Percentiles rank a stretch among this genome's conserved stretches.
Evolutionary conservation across 768 basidiomycete species (phyloP).

Genomic region (Rhizopogon vesiculosus): DNA sequence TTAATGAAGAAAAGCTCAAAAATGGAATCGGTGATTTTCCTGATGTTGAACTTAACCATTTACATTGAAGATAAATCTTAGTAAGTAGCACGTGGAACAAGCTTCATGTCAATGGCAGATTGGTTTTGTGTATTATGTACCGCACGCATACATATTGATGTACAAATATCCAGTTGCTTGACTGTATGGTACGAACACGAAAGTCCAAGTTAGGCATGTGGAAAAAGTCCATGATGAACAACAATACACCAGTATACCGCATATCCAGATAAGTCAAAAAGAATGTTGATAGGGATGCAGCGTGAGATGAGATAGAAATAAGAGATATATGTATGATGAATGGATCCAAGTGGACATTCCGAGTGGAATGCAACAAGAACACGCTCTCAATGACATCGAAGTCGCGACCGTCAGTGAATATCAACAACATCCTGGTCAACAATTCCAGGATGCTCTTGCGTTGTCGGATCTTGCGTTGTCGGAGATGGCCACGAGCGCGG

Average conservation of each 20-base stretch:
- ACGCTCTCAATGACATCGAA: not conserved
- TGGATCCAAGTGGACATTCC: not conserved
- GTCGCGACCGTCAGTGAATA: not conserved
- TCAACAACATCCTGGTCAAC: not conserved
- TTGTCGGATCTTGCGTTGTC: not conserved
- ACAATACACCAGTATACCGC: not conserved
- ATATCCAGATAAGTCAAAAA: not conserved
- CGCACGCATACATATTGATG: not conserved
- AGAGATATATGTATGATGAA: not conserved
- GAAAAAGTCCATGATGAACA: not conserved
- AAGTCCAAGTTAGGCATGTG: not conserved
- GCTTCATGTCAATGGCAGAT: no score
- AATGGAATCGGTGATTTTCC: no score
- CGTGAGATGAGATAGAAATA: not conserved
- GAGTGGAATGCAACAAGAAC: not conserved
- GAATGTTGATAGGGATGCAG: not conserved
- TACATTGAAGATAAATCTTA: no score
- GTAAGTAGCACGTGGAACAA: no score
- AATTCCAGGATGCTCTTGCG: not conserved
- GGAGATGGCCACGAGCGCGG: not conserved
- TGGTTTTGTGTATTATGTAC: no score
- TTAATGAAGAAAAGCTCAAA: no score
- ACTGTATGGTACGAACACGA: not conserved
- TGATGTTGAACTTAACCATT: no score
- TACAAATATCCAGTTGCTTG: not conserved